Evolutionary conservation across 345 rosid genomes (phyloP), one percentile per base, ranked within the genome.

Genomic region (Boechera retrofracta): DNA sequence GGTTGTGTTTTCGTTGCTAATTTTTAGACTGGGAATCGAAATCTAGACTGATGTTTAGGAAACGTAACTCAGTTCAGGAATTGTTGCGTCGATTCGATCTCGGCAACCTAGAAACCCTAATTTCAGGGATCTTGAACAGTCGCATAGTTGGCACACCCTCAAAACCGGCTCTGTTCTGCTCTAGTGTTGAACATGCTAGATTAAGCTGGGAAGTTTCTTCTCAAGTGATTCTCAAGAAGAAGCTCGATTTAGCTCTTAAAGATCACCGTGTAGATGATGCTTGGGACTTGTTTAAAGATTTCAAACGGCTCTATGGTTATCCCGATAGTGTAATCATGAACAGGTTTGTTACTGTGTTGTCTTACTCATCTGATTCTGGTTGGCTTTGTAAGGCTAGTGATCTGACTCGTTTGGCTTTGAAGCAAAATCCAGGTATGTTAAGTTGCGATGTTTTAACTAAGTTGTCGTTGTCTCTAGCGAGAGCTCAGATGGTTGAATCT

Each of bases 401-500:
- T 67, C 60, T 92, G 67, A 90, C 82, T 64, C 60, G 83, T 28
- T 13, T 70, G 15, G 57, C 80, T 64, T 64, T 78, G 78, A 83
- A 86, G 67, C 87, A 83, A 56, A 89, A 83, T 54, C 55, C 91
- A 0, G 64, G 53, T 56, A 62, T 82, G 59, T 53, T 89, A 31
- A 76, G 75, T 64, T 39, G 44, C 2, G 89, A 85, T 42, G 69
- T 82, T 38, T 63, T 92, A 36, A 80, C 81, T 7, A 90, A 86
- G 80, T 75, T 92, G 28, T 75, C 81, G 1, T 81, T 95, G 59
- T 85, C 90, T 67, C 72, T 90, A 63, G 92, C 89, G 21, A 88
- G 98, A 86, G 89, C 90, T 39, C 85, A 87, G 77, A 78, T 86
- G 92, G 84, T 86, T 38, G 38, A 84, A 73, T 87, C 85, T 35